Evolutionary conservation across 805 yeast genomes (phyloP).

Genomic region (Limtongozyma cylindracea): DNA sequence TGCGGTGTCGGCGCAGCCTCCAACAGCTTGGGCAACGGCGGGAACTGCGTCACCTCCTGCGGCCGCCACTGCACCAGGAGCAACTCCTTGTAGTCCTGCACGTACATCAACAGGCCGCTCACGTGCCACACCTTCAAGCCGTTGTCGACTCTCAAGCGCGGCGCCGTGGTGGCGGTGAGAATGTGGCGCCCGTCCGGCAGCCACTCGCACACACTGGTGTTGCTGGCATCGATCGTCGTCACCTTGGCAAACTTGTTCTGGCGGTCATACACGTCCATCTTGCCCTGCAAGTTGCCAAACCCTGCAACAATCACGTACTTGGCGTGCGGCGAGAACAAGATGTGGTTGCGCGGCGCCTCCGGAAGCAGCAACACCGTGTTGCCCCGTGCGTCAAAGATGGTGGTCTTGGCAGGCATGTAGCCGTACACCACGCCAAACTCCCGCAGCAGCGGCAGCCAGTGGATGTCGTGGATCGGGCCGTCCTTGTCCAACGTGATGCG

Average conservation of each 20-base stretch:
- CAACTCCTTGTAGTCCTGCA: constrained; percentile 62
- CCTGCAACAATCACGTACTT: constrained; percentile 84
- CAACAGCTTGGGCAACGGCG: constrained; percentile 18
- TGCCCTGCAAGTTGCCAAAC: constrained; percentile 93
- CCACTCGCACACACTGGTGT: constrained; percentile 95
- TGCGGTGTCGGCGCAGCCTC: constrained; percentile 46
- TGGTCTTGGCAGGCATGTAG: constrained; percentile 89
- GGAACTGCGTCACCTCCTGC: constrained; percentile 24
- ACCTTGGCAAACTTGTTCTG: constrained; percentile 62
- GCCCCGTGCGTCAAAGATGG: constrained; percentile 88
- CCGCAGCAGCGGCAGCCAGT: constrained; percentile 91
- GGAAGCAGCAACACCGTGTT: constrained; percentile 65
- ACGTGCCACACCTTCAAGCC: constrained; percentile 89
- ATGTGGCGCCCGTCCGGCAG: constrained; percentile 89
- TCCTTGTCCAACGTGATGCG: constrained; percentile 72
- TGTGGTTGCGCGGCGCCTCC: constrained; percentile 71
- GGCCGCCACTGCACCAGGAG: constrained; percentile 72
- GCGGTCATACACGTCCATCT: constrained; percentile 86
- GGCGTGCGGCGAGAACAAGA: constrained; percentile 85
- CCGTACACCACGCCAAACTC: constrained; percentile 97
- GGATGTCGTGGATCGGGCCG: constrained; percentile 93
- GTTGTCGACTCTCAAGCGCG: constrained; percentile 90
- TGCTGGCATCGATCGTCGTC: constrained; percentile 69
- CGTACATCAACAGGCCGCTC: constrained; percentile 55
- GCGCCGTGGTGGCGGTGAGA: constrained; percentile 90